Percentiles rank a stretch among this genome's conserved stretches.
phyloP scores from a whole-genome alignment of 2,329 filamentous ascomycete genomes.

The Thelonectria rubi region DNA sequence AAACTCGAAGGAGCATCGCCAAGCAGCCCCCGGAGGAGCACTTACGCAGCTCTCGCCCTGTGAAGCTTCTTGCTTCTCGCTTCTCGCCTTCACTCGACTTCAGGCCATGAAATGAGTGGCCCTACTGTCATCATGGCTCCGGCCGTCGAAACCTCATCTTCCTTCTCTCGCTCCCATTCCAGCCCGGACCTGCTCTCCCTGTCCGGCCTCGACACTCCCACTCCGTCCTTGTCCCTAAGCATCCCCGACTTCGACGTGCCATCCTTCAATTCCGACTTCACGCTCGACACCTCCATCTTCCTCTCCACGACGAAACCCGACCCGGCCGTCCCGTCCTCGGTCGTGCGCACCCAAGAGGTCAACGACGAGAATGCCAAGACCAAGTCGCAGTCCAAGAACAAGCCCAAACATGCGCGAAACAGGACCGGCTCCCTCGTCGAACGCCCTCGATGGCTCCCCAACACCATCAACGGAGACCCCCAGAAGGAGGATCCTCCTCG shows the following conservation, averaged over 20 bases:
- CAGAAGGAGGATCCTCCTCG: constrained; percentile 36
- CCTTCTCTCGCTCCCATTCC: constrained; percentile 49
- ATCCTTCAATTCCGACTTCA: constrained; percentile 60
- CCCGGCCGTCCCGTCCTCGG: constrained; percentile 27
- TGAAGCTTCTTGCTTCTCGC: constrained; percentile 27
- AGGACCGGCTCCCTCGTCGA: constrained; percentile 59
- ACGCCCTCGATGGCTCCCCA: constrained; percentile 62
- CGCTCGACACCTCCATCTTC: constrained; percentile 58
- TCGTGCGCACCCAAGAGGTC: constrained; percentile 37
- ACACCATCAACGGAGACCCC: constrained; percentile 51
- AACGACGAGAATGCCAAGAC: constrained; percentile 30
- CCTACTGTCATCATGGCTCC: constrained; percentile 52
- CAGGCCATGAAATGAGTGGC: constrained; percentile 49
- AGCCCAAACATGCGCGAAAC: constrained; percentile 38
- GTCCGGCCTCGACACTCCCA: constrained; percentile 41
- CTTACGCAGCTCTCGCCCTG: constrained; percentile 32
- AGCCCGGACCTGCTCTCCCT: constrained; percentile 45
- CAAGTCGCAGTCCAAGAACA: constrained; percentile 25
- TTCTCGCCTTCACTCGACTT: constrained; percentile 1
- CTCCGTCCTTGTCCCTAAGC: constrained; percentile 33
- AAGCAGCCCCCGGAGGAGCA: constrained; percentile 2
- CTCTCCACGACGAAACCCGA: constrained; percentile 42
- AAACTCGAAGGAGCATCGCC: constrained; percentile 30
- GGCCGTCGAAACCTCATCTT: constrained; percentile 46
- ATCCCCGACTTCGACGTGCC: constrained; percentile 61